These are phyloP conservation scores for Aquilaria yunnanensis DNA, from an alignment of 345 rosid genomes.

Conservation along the genomic window DNA sequence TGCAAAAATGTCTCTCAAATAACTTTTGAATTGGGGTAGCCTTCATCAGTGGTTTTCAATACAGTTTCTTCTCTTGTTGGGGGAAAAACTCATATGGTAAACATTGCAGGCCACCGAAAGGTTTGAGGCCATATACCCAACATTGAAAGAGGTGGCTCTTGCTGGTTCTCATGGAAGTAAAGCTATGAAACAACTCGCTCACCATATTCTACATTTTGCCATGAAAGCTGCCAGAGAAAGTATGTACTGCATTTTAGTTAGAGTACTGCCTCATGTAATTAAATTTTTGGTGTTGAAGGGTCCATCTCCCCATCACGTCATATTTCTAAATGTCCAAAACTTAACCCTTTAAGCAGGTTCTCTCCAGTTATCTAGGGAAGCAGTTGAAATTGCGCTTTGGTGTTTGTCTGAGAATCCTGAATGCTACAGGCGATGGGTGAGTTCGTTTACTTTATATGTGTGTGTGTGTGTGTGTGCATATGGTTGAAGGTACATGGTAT, in stretches of 20 bases:
- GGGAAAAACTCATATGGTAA: not conserved
- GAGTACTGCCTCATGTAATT: not conserved
- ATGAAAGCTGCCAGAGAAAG: slow-evolving; percentile 63
- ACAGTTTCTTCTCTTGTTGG: too few relatives aligned
- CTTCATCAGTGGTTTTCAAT: too few relatives aligned
- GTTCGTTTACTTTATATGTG: slow-evolving; percentile 4
- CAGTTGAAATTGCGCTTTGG: slow-evolving; percentile 53
- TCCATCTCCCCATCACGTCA: too few relatives aligned
- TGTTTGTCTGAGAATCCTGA: slow-evolving; percentile 51
- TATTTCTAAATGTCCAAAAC: too few relatives aligned
- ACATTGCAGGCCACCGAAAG: slow-evolving; percentile 69
- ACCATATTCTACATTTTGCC: slow-evolving; percentile 48
- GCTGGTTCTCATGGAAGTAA: slow-evolving; percentile 68
- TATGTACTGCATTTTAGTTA: slow-evolving; percentile 15
- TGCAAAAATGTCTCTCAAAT: too few relatives aligned
- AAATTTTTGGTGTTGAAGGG: too few relatives aligned
- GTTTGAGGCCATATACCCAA: slow-evolving; percentile 56
- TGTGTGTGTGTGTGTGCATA: too few relatives aligned
- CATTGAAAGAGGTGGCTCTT: slow-evolving; percentile 63
- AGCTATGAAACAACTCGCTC: slow-evolving; percentile 69
- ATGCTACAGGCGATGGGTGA: slow-evolving; percentile 79
- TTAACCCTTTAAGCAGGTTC: slow-evolving; percentile 28
- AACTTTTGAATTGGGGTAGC: too few relatives aligned
- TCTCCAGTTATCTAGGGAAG: slow-evolving; percentile 60
- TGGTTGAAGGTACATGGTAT: too few relatives aligned